Evolutionary conservation across 2,329 filamentous ascomycete genomes (phyloP), one percentile per base, ranked within the genome.

Genomic region (Simplicillium sp.): DNA sequence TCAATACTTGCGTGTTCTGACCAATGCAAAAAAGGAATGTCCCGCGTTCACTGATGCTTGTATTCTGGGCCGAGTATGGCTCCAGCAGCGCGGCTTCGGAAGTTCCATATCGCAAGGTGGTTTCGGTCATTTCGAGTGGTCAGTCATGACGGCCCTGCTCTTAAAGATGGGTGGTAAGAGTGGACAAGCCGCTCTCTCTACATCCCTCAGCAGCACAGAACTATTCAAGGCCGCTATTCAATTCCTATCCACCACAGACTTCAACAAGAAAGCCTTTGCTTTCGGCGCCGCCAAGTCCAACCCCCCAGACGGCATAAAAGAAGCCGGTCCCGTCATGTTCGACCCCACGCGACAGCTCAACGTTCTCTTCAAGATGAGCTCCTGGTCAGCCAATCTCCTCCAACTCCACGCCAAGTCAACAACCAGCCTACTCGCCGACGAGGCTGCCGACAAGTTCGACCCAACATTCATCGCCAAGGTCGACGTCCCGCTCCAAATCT

Each of bases 151-250:
- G 56, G 86, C 89, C 28, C 68, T 95, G 12, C 67, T 97, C 2
- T 69, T 97, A 34, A 80, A 87, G 58, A 78, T 77, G n/a, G 86
- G 86, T 18, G 83, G 81, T 7, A 74, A 77, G 7, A 82, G 81
- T 44, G 84, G 84, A 2, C 75, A 80, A 47, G 73, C 83, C 2
- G 65, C 86, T 6, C 70, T 97, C 13, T 87, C 88, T 6, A 71
- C 77, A 5, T 86, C 86, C 7, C 84, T 95, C 52, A 95, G 84
- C 65, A 84, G 84, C 60, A 92, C 90, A 17, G 90, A 97, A 60
- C 72, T 97, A 35, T 96, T 98, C 73, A 97, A 96, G 62, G 89
- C 87, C 3, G 80, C 82, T 1, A 67, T 98, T n/a, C 90, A 96
- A 56, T 92, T 90, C 50, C 67, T 98, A 14, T 80, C 84, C 2